Conservation (phyloP, 2,329 filamentous ascomycete genomes). For the Fusarium coffeatum region DNA sequence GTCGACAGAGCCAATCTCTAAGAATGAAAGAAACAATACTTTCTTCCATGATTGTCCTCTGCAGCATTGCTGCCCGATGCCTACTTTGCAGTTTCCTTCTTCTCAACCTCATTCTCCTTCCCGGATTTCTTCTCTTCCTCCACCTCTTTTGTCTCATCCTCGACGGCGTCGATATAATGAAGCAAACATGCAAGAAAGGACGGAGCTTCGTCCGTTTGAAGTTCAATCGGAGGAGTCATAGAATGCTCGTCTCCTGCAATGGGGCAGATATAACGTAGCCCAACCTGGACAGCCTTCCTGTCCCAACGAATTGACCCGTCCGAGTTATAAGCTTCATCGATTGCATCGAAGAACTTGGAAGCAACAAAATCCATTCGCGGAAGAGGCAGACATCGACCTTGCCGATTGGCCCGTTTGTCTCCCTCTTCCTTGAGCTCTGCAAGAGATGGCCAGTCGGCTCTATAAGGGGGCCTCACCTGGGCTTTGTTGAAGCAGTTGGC, state of each 20-base stretch:
- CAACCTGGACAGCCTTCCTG: constrained; percentile 43
- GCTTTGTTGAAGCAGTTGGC: constrained; percentile 50
- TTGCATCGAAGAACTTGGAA: constrained; percentile 4
- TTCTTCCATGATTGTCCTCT: not conserved
- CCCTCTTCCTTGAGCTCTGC: constrained; percentile 53
- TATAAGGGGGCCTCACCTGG: constrained; percentile 20
- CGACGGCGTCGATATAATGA: constrained; percentile 14
- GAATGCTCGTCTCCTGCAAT: constrained; percentile 14
- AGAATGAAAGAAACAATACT: constrained; percentile 6
- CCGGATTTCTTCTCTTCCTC: not conserved
- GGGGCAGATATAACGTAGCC: constrained; percentile 39
- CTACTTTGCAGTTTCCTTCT: constrained; percentile 17
- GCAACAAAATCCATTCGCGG: constrained; percentile 46
- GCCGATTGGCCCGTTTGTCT: constrained; percentile 44
- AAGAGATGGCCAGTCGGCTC: constrained; percentile 51
- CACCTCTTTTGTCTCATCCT: not conserved
- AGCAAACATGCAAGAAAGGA: constrained; percentile 16
- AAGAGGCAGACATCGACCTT: constrained; percentile 49
- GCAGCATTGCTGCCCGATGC: not conserved
- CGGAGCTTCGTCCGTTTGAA: constrained; percentile 20
- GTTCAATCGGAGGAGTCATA: constrained; percentile 6
- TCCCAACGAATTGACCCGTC: constrained; percentile 46
- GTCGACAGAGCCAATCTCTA: constrained; percentile 22
- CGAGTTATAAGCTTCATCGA: constrained; percentile 27
- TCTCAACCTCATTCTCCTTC: constrained; percentile 6